phyloP scores from a whole-genome alignment of 1,284 basidiomycete species.

The Cystobasidium pallidum region DNA sequence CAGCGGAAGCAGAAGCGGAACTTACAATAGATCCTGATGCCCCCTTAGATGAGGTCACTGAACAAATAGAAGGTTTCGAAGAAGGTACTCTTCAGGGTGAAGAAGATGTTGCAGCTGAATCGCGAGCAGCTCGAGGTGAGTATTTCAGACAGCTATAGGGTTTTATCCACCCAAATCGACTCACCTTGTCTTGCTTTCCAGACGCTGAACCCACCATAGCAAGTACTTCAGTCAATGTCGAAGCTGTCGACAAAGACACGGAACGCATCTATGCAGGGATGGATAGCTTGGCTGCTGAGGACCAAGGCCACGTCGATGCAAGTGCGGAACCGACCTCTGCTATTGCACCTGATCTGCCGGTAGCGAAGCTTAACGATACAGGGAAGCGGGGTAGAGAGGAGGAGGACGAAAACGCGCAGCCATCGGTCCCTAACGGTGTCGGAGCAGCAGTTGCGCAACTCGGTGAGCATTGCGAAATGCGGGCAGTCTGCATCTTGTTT shows the following conservation, averaged over 20 bases:
- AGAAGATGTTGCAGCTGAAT: constrained; percentile 27
- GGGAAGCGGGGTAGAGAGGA: constrained; percentile 2
- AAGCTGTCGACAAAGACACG: constrained; percentile 19
- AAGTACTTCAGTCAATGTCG: constrained; percentile 19
- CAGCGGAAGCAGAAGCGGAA: constrained; percentile 19
- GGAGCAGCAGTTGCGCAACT: background rate
- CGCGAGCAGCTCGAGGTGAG: constrained; percentile 26
- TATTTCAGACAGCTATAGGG: background rate
- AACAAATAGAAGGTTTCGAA: constrained; percentile 38
- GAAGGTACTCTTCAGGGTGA: constrained; percentile 27
- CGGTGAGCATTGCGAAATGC: background rate
- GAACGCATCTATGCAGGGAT: constrained; percentile 9
- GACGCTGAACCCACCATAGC: constrained; percentile 1
- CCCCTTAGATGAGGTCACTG: constrained; percentile 28
- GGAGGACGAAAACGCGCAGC: background rate
- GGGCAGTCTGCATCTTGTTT: too few relatives aligned
- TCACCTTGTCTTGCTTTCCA: background rate
- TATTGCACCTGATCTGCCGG: constrained; percentile 2
- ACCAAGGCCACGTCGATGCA: constrained; percentile 11
- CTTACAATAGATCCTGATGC: constrained; percentile 36
- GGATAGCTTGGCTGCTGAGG: constrained; percentile 20
- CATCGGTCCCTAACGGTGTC: background rate
- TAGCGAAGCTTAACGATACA: background rate
- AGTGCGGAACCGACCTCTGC: background rate
- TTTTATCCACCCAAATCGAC: background rate